Evolutionary conservation across 768 basidiomycete genomes (phyloP), one percentile per base, ranked within the genome.

Genomic region (Boletus rubescentipes): DNA sequence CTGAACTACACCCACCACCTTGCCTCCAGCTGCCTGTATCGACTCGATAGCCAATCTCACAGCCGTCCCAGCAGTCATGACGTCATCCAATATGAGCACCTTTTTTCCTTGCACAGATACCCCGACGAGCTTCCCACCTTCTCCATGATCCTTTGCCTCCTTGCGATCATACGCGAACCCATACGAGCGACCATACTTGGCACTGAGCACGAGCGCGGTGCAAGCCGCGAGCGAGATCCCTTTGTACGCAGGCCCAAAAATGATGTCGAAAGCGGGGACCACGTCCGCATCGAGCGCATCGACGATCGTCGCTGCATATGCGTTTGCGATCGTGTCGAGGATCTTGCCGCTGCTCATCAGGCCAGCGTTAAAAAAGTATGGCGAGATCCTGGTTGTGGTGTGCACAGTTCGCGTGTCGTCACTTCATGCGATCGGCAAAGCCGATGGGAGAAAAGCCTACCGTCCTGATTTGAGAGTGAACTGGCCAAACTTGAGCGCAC

Each of bases 161-260:
- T 99, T 99, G 43, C 96, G 83, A 67, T 98, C 94, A 62, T 94
- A 97, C 20, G 89, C 88, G 60, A 91, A 92, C 0, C 90, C 92
- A 29, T 94, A 83, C 32, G 80, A 75, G 38, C 84, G 77, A 5
- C 75, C 72, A 64, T 91, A 77, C 43, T 82, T 77, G 12, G 86
- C 80, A 51, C 86, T 79, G 34, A 99, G 79, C 20, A 86, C 78
- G 18, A 95, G 78, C 3, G 89, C 79, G 4, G 95, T 91, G 32
- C 88, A 81, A 0, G 95, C 89, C 0, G 94, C 95, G 46, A 99
- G 84, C 0, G 94, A 82, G 65, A 98, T 98, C 23, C 93, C 96
- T 74, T 98, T 98, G 77, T 98, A 98, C 3, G 96, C 95, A 1
- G 96, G 96, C 0, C 96, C 96, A 62, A 98, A 97, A 32, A 98